These are phyloP conservation scores for Erysimum cheiranthoides DNA, from an alignment of 345 rosid genomes.

Conservation along the genomic window DNA sequence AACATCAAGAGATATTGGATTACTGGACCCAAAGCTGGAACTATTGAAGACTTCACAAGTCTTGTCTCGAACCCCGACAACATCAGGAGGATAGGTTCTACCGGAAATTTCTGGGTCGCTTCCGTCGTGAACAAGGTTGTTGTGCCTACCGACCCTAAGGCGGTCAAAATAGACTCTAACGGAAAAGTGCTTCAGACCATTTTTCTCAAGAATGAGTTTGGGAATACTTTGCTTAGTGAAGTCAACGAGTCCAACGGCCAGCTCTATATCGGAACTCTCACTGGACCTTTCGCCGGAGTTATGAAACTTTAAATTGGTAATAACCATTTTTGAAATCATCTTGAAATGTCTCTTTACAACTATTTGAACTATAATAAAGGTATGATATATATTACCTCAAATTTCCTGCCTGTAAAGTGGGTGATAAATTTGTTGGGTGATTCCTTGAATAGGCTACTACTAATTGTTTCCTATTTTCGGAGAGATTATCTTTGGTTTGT, in stretches of 20 bases:
- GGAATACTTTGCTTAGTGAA: slow-evolving; percentile 45
- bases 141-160: slow-evolving; percentile 36
- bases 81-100: slow-evolving; percentile 40
- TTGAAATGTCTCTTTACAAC: neutral
- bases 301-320: slow-evolving; percentile 33
- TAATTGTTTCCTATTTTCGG: neutral
- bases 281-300: slow-evolving; percentile 41
- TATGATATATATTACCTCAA: neutral
- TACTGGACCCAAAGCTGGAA: slow-evolving; percentile 41
- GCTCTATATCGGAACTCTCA: slow-evolving; percentile 43
- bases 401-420: neutral
- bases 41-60: slow-evolving; percentile 39
- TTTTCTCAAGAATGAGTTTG: slow-evolving; percentile 40
- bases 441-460: neutral
- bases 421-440: neutral
- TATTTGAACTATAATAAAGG: neutral
- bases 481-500: neutral
- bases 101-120: slow-evolving; percentile 46
- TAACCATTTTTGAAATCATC: neutral
- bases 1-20: slow-evolving; percentile 47
- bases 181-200: slow-evolving; percentile 43
- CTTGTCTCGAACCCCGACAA: slow-evolving; percentile 43
- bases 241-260: slow-evolving; percentile 40
- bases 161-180: slow-evolving; percentile 36
- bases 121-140: slow-evolving; percentile 40